A percentile compares a stretch with the other conserved stretches of the same genome.
phyloP scores from a whole-genome alignment of 164 flowering plant species.

The Kalanchoe fedtschenkoi region DNA sequence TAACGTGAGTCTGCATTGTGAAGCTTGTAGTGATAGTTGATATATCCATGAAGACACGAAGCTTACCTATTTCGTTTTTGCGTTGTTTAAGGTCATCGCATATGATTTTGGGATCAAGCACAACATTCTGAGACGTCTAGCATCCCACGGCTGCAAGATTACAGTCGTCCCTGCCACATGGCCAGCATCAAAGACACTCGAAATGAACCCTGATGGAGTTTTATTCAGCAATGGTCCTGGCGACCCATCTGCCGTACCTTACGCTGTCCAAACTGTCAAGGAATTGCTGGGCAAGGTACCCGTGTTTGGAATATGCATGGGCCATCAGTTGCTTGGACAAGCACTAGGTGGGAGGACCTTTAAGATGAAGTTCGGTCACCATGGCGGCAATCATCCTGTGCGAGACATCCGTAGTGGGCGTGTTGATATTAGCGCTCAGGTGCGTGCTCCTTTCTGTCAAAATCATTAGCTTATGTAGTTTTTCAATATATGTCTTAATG shows the following conservation, averaged over 20 bases:
- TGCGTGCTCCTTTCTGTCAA: slow-evolving; percentile 6
- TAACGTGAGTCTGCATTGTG: slow-evolving; percentile 28
- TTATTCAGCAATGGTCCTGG: slow-evolving; percentile 93
- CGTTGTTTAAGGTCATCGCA: slow-evolving; percentile 53
- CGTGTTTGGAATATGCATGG: slow-evolving; percentile 90
- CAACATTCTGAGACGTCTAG: slow-evolving; percentile 63
- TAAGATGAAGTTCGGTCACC: slow-evolving; percentile 92
- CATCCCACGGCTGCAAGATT: slow-evolving; percentile 74
- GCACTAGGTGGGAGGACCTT: slow-evolving; percentile 79
- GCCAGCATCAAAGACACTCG: slow-evolving; percentile 67
- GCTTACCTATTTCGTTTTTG: slow-evolving; percentile 18
- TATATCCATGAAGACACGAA: slow-evolving; percentile 71
- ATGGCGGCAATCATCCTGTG: slow-evolving; percentile 88
- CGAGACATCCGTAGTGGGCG: slow-evolving; percentile 46
- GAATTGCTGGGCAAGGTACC: slow-evolving; percentile 68
- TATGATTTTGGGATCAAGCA: slow-evolving; percentile 93
- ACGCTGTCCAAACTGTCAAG: slow-evolving; percentile 72
- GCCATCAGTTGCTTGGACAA: slow-evolving; percentile 83
- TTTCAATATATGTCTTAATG: neutral
- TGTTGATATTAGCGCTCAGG: slow-evolving; percentile 92
- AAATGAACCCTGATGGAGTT: slow-evolving; percentile 80
- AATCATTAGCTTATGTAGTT: neutral
- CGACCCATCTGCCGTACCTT: slow-evolving; percentile 84
- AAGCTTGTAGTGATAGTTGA: slow-evolving; percentile 57
- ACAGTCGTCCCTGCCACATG: slow-evolving; percentile 81